A percentile compares a stretch with the other conserved stretches of the same genome.
These are phyloP conservation scores for Ziziphus jujuba DNA, from an alignment of 306 rosid genomes.

Conservation along the genomic window DNA sequence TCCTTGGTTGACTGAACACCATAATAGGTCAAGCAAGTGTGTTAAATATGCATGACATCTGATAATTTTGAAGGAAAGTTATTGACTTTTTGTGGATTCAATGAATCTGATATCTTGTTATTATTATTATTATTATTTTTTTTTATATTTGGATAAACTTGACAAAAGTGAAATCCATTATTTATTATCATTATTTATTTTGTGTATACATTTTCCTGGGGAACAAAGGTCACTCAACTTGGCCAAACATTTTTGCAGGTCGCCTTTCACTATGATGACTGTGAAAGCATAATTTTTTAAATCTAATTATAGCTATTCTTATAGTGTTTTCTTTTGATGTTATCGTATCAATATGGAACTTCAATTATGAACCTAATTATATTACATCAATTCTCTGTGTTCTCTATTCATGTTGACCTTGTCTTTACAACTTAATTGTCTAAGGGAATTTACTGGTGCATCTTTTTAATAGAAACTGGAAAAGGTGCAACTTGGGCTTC, in stretches of 20 bases:
- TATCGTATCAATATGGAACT: not conserved
- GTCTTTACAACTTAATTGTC: conserved; percentile 15
- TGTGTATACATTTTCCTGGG: not conserved
- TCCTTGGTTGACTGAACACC: too few species aligned
- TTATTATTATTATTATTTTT: too few species aligned
- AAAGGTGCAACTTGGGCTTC: conserved; percentile 59
- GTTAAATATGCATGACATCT: too few species aligned
- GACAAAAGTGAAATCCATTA: too few species aligned
- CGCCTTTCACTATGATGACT: not conserved
- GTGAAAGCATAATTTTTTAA: not conserved
- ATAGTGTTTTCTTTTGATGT: too few species aligned
- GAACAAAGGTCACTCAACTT: not conserved
- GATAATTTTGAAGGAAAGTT: too few species aligned
- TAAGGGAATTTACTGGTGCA: conserved; percentile 19
- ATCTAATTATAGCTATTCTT: not conserved
- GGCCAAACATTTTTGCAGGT: not conserved
- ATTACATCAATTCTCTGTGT: not conserved
- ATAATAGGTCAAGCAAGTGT: too few species aligned
- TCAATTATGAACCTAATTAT: not conserved
- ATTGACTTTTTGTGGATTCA: not conserved
- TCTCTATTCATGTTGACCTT: not conserved
- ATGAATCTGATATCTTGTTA: not conserved
- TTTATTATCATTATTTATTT: too few species aligned
- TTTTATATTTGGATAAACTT: not conserved
- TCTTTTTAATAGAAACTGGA: conserved; percentile 61